Evolutionary conservation across 202 grass and related monocot genomes (phyloP).

Genomic region (Digitaria exilis): DNA sequence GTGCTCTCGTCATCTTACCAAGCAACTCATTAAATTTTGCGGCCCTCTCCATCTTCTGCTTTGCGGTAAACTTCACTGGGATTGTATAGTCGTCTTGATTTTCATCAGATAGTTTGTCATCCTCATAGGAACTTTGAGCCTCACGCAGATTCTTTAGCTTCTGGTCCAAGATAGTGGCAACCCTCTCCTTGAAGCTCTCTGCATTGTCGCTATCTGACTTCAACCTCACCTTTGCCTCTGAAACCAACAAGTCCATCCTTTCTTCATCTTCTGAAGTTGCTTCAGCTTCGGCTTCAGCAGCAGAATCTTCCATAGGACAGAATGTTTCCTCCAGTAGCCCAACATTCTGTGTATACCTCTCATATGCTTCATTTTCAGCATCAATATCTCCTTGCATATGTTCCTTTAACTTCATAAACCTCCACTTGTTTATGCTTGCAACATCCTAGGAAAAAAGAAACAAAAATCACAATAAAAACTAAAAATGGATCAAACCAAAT

Average conservation of each 20-base stretch:
- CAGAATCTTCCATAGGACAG: slow-evolving; percentile 39
- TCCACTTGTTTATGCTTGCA: slow-evolving; percentile 75
- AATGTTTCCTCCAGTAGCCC: slow-evolving; percentile 81
- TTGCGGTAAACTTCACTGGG: slow-evolving; percentile 25
- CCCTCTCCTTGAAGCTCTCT: slow-evolving; percentile 59
- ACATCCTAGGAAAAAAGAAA: slow-evolving; percentile 65
- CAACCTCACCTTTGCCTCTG: slow-evolving; percentile 70
- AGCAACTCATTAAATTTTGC: slow-evolving; percentile 60
- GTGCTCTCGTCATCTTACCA: slow-evolving; percentile 64
- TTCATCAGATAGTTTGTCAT: slow-evolving; percentile 32
- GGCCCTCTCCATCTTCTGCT: slow-evolving; percentile 47
- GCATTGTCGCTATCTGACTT: slow-evolving; percentile 57
- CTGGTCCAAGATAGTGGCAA: slow-evolving; percentile 55
- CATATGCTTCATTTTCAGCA: slow-evolving; percentile 84
- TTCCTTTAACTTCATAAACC: slow-evolving; percentile 82
- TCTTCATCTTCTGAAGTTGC: slow-evolving; percentile 55
- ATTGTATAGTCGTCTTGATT: slow-evolving; percentile 36
- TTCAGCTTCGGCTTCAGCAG: slow-evolving; percentile 46
- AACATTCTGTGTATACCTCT: slow-evolving; percentile 77
- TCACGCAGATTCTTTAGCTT: slow-evolving; percentile 67
- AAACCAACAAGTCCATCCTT: slow-evolving; percentile 51
- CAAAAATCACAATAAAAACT: background rate
- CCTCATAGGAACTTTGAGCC: slow-evolving; percentile 35
- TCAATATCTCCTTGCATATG: slow-evolving; percentile 82
- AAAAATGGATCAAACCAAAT: background rate